phyloP scores from a whole-genome alignment of 768 basidiomycete genomes.

The Lenzites betulinus region DNA sequence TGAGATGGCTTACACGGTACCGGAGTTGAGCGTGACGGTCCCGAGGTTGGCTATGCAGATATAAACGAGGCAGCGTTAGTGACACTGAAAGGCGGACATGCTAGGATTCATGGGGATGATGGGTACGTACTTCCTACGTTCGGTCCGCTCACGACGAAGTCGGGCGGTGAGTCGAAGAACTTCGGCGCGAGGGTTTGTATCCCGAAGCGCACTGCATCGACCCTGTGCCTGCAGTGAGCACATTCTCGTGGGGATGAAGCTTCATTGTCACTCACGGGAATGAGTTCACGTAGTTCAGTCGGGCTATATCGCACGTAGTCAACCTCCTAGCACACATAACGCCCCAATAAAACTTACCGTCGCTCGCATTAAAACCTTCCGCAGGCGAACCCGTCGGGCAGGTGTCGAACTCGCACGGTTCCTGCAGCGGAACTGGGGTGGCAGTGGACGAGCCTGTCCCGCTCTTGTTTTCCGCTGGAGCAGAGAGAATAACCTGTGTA shows the following conservation, averaged over 20 bases:
- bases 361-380: slow-evolving; percentile 30
- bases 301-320: slow-evolving; percentile 20
- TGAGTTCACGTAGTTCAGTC: slow-evolving; percentile 39
- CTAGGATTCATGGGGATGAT: no score
- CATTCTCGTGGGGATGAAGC: no score
- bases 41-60: slow-evolving; percentile 31
- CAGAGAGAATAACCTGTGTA: slow-evolving; percentile 35
- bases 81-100: no score
- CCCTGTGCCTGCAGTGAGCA: slow-evolving; percentile 13
- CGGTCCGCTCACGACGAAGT: slow-evolving; percentile 49
- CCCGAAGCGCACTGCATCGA: slow-evolving; percentile 37
- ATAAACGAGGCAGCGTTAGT: no score
- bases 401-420: slow-evolving; percentile 36
- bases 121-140: slow-evolving; percentile 33
- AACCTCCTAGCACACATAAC: neutral
- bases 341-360: slow-evolving; percentile 27
- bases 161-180: slow-evolving; percentile 41
- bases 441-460: slow-evolving; percentile 34
- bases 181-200: slow-evolving; percentile 48
- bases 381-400: slow-evolving; percentile 37
- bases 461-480: slow-evolving; percentile 36
- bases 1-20: slow-evolving; percentile 30
- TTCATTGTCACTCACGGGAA: slow-evolving; percentile 35
- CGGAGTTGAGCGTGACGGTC: slow-evolving; percentile 24
- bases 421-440: slow-evolving; percentile 29